Evolutionary conservation across 2,329 filamentous ascomycete species (phyloP).

Genomic region (Metarhizium anisopliae): DNA sequence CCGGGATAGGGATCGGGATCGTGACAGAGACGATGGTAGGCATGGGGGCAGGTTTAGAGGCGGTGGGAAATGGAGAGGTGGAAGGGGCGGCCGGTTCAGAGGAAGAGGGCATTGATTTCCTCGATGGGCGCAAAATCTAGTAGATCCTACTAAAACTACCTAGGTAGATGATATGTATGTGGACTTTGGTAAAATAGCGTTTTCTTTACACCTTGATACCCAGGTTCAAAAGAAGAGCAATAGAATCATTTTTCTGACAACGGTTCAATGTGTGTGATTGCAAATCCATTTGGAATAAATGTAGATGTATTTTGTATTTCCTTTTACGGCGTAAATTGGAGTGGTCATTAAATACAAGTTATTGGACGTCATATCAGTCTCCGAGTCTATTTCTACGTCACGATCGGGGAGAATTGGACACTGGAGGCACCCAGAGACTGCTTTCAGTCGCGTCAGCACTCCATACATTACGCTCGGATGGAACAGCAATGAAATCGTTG

Average conservation of each 20-base stretch:
- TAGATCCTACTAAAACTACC: not conserved
- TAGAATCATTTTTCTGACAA: not conserved
- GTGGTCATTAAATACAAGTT: not conserved
- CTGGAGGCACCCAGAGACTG: conserved; percentile 34
- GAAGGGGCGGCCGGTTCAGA: conserved; percentile 24
- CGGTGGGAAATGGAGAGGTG: conserved; percentile 29
- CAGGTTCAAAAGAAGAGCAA: too few relatives aligned
- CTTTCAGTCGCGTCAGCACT: conserved; percentile 31
- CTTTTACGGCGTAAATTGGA: not conserved
- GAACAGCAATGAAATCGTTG: conserved; percentile 44
- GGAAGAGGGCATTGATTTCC: conserved; percentile 2
- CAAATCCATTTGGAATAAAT: not conserved
- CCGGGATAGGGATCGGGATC: conserved; percentile 23
- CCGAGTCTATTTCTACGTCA: not conserved
- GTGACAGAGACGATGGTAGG: conserved; percentile 5
- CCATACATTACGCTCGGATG: conserved; percentile 31
- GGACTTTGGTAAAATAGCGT: not conserved
- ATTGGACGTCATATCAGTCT: not conserved
- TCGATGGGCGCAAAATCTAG: not conserved
- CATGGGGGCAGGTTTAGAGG: conserved; percentile 4
- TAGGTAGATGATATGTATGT: not conserved
- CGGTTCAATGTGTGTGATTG: not conserved
- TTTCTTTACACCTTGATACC: too few relatives aligned
- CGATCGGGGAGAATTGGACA: conserved; percentile 11
- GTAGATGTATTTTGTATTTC: not conserved